Base-by-base conservation (phyloP, 371 early-diverging fungal species). In the Actinomortierella wolfii region DNA sequence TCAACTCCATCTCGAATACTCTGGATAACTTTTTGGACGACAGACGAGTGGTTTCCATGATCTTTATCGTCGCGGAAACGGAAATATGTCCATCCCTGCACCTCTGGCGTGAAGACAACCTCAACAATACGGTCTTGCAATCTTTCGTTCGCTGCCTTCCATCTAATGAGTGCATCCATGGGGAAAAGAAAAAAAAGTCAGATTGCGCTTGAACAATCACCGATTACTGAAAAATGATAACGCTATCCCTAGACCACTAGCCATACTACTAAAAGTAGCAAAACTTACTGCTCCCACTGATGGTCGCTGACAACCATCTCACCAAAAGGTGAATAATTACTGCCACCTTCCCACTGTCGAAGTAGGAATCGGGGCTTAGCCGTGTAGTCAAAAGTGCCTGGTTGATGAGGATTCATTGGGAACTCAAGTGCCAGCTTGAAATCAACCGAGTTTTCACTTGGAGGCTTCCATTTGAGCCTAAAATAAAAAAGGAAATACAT, bases 381-480 rank as follows among this genome's bases (percentile, higher is more conserved):
- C 11, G 46, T 54, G 17, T 49, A 57, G 42, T 79, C 77, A 17
- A 64, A 59, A 15, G 63, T 68, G 6, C 51, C 56, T 34, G 34
- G 34, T 11, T 34, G 34, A 11, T 11, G 34, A 34, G 34, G 34
- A 17, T 34, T 43, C 23, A 54, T 50, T 40, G 81, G 80, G 47
- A 77, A 82, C 25, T 68, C 55, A 7, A 90, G 61, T 15, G 74
- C 45, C 11, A 92, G 77, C 61, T 82, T 84, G 58, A 99, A 98
- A 73, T 99, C 99, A 14, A 99, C 86, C 0, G 99, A 96, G 77
- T 99, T 99, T 65, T 99, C 94, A 56, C 92, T 87, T 13, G 97
- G 88, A 13, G 99, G 99, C 70, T 99, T 99, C 99, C 99, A 99
- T 82, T 99, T 99, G 34, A 99, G 77, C 84, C 93, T 94, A 13